Evolutionary conservation across 2,329 filamentous ascomycete genomes (phyloP).

Genomic region (Epichloe typhina): DNA sequence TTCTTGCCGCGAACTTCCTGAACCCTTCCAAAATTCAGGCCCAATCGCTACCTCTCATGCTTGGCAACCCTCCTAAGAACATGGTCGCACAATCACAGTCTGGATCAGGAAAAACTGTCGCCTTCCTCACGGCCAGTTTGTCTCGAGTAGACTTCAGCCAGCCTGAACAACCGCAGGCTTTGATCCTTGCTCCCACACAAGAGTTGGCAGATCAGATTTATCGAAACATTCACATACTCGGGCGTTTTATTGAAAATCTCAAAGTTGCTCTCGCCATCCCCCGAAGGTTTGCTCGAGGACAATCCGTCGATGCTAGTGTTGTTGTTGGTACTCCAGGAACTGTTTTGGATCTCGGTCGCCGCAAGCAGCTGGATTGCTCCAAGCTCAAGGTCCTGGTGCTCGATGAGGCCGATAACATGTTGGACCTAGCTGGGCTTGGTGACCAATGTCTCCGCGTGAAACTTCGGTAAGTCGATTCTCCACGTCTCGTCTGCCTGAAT

Average conservation of each 20-base stretch:
- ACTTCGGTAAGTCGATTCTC: constrained; percentile 33
- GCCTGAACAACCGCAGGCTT: constrained; percentile 62
- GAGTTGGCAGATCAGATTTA: constrained; percentile 93
- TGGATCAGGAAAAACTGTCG: constrained; percentile 93
- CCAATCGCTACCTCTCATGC: constrained; percentile 77
- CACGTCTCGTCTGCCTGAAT: neutral
- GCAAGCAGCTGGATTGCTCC: constrained; percentile 57
- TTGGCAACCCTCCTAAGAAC: constrained; percentile 76
- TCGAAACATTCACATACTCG: constrained; percentile 71
- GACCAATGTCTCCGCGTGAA: constrained; percentile 92
- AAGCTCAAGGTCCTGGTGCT: constrained; percentile 74
- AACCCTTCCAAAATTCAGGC: constrained; percentile 98
- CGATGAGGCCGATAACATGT: constrained; percentile 98
- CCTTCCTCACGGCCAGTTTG: constrained; percentile 86
- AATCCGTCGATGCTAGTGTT: constrained; percentile 60
- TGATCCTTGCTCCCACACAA: constrained; percentile 82
- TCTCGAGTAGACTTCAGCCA: constrained; percentile 66
- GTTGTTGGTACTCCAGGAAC: constrained; percentile 92
- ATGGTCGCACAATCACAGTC: constrained; percentile 99
- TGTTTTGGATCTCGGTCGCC: constrained; percentile 73
- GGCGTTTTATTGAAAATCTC: constrained; percentile 66
- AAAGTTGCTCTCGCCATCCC: constrained; percentile 69
- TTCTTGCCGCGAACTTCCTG: constrained; percentile 72
- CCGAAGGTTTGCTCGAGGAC: constrained; percentile 54
- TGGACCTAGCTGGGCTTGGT: constrained; percentile 87